Evolutionary conservation across 768 basidiomycete species (phyloP).

Genomic region (Podaxis sp.): DNA sequence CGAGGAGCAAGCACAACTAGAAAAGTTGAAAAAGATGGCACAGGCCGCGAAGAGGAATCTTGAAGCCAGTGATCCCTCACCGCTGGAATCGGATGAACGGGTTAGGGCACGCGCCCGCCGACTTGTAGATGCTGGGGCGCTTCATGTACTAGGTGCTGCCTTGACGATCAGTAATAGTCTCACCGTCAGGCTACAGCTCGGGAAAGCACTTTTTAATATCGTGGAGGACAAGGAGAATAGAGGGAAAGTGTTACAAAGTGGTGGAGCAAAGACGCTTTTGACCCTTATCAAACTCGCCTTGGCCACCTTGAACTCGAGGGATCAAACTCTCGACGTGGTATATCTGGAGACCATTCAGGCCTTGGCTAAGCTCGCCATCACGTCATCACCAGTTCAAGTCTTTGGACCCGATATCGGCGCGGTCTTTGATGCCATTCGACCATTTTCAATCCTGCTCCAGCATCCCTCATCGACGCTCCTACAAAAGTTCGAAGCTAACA

Average conservation of each 20-base stretch:
- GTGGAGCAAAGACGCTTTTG: constrained; percentile 66
- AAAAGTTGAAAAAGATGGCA: constrained; percentile 76
- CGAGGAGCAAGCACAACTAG: constrained; percentile 80
- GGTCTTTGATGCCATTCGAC: constrained; percentile 79
- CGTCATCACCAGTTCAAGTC: constrained; percentile 83
- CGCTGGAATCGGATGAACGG: constrained; percentile 60
- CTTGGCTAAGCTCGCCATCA: constrained; percentile 89
- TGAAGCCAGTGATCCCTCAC: constrained; percentile 27
- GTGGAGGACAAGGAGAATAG: constrained; percentile 76
- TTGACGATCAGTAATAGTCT: constrained; percentile 57
- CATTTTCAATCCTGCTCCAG: constrained; percentile 69
- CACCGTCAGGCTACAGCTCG: constrained; percentile 53
- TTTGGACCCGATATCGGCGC: constrained; percentile 82
- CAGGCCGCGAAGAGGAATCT: constrained; percentile 28
- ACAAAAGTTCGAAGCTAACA: constrained; percentile 88
- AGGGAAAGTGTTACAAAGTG: constrained; percentile 70
- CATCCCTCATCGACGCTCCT: constrained; percentile 66
- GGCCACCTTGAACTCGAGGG: constrained; percentile 25
- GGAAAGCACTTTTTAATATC: constrained; percentile 63
- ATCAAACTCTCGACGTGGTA: constrained; percentile 29
- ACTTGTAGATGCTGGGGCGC: constrained; percentile 56
- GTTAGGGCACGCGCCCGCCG: constrained; percentile 59
- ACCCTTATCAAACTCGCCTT: constrained; percentile 50
- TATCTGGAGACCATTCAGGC: constrained; percentile 69
- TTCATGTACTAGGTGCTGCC: constrained; percentile 57